Evolutionary conservation across 2,329 filamentous ascomycete genomes (phyloP).

Genomic region (Colletotrichum lupini): DNA sequence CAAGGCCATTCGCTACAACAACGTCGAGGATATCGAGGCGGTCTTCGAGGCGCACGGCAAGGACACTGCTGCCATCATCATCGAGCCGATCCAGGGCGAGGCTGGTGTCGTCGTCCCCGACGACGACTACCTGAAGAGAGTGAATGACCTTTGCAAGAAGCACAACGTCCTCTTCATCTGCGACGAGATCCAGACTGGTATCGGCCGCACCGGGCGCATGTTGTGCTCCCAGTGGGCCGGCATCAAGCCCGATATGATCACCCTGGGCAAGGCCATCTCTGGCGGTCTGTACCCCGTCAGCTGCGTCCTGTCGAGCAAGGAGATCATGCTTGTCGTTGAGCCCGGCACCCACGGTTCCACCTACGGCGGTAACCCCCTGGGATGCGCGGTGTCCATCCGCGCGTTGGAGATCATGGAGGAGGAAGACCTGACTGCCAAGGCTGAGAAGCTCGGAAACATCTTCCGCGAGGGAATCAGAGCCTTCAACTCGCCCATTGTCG

Average conservation of each 20-base stretch:
- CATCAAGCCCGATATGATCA: slow-evolving; percentile 94
- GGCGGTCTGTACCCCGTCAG: slow-evolving; percentile 99
- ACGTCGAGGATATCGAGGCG: slow-evolving; percentile 81
- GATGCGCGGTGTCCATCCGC: slow-evolving; percentile 94
- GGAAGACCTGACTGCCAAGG: slow-evolving; percentile 82
- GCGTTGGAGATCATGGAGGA: slow-evolving; percentile 95
- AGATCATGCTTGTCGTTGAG: slow-evolving; percentile 96
- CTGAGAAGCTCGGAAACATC: slow-evolving; percentile 81
- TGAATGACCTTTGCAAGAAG: slow-evolving; percentile 89
- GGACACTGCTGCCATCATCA: slow-evolving; percentile 90
- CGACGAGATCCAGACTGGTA: slow-evolving; percentile 98
- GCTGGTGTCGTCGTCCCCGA: slow-evolving; percentile 96
- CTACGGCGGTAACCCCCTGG: slow-evolving; percentile 97
- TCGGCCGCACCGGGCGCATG: slow-evolving; percentile 93
- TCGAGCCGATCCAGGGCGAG: slow-evolving; percentile 97
- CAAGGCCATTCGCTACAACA: slow-evolving; percentile 86
- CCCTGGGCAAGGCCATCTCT: slow-evolving; percentile 96
- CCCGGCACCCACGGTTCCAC: slow-evolving; percentile 97
- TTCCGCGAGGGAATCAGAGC: slow-evolving; percentile 84
- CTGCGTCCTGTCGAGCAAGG: slow-evolving; percentile 86
- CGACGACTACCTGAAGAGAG: slow-evolving; percentile 84
- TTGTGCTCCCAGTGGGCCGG: slow-evolving; percentile 94
- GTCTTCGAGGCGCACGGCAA: slow-evolving; percentile 84
- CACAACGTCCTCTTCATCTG: slow-evolving; percentile 96
- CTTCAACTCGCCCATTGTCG: slow-evolving; percentile 84